These are phyloP conservation scores for Tulasnella sp. DNA, from an alignment of 768 basidiomycete genomes.

Conservation along the genomic window DNA sequence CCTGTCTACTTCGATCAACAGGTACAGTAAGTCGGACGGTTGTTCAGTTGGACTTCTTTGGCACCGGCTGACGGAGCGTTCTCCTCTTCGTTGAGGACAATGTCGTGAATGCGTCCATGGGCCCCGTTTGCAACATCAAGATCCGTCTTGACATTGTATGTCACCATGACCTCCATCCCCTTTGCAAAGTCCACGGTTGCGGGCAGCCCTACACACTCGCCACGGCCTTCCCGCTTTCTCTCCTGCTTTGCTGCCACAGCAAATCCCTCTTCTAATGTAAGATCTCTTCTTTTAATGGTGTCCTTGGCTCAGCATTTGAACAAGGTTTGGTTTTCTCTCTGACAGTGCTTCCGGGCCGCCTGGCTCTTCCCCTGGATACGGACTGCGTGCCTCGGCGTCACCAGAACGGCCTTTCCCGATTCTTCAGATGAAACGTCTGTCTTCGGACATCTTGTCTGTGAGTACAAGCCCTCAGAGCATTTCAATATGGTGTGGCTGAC, in stretches of 20 bases:
- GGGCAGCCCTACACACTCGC: constrained; percentile 38
- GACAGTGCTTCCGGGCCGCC: constrained; percentile 32
- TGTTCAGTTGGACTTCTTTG: no score
- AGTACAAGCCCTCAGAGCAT: constrained; percentile 35
- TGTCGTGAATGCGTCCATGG: no score
- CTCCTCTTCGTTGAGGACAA: no score
- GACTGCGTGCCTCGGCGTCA: constrained; percentile 41
- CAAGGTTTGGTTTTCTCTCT: constrained; percentile 30
- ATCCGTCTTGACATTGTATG: no score
- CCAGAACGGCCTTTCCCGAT: constrained; percentile 39
- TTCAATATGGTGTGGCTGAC: constrained; percentile 33
- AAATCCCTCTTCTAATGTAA: constrained; percentile 22
- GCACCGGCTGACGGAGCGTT: no score
- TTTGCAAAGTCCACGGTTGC: no score
- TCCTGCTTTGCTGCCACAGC: constrained; percentile 29
- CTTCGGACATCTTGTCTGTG: not conserved
- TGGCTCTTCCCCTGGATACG: constrained; percentile 40
- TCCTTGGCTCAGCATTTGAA: constrained; percentile 39
- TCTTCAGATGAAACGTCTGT: constrained; percentile 33
- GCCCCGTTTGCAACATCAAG: no score
- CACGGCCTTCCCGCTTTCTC: constrained; percentile 40
- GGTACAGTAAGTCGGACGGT: no score
- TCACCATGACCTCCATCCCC: no score
- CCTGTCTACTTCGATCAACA: no score
- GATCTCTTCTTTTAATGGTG: constrained; percentile 21